These are phyloP conservation scores for Orbilia brochopaga DNA, from an alignment of 2,329 filamentous ascomycete genomes.

Conservation along the genomic window DNA sequence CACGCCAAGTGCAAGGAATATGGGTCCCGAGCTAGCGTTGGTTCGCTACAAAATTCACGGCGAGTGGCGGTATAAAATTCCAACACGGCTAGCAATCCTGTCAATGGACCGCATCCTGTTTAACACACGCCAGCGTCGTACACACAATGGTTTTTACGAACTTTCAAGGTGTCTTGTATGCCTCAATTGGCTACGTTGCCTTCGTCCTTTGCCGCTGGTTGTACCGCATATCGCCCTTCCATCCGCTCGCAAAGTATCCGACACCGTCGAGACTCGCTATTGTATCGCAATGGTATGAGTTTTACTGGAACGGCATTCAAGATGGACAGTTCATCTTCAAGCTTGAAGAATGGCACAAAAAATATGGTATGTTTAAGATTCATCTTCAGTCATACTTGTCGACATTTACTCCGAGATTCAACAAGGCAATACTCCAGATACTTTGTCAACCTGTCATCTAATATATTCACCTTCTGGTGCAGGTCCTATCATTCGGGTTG, in stretches of 20 bases:
- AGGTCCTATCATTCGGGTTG: constrained; percentile 34
- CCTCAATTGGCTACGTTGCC: constrained; percentile 1
- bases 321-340: constrained; percentile 9
- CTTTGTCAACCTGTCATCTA: background rate
- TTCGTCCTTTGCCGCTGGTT: constrained; percentile 30
- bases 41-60: background rate
- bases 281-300: constrained; percentile 25
- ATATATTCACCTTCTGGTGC: background rate
- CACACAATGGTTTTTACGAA: background rate
- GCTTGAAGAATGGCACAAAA: constrained; percentile 22
- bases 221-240: constrained; percentile 28
- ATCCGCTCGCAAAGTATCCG: constrained; percentile 34
- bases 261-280: constrained; percentile 9
- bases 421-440: background rate
- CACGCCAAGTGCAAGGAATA: background rate
- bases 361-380: constrained; percentile 14
- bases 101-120: background rate
- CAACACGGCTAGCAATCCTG: background rate
- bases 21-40: background rate
- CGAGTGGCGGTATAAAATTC: background rate
- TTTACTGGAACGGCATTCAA: constrained; percentile 17
- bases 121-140: background rate
- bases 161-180: background rate
- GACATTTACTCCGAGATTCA: background rate
- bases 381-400: background rate